Evolutionary conservation across 2,329 filamentous ascomycete genomes (phyloP).

Genomic region (Pochonia chlamydosporia): DNA sequence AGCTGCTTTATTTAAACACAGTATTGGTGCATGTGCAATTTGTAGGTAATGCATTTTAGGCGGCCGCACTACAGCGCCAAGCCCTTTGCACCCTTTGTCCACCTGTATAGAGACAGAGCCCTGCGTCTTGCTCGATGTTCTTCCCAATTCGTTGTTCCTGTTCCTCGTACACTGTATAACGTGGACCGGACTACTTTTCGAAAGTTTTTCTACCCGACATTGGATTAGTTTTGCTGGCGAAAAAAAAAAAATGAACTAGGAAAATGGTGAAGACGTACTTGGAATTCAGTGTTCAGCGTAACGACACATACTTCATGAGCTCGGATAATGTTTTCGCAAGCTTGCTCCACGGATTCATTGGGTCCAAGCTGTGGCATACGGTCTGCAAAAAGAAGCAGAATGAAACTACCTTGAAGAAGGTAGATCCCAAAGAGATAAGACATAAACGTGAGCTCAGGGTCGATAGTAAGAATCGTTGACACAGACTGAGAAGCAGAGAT

Average conservation of each 20-base stretch:
- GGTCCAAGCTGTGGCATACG: conserved; percentile 40
- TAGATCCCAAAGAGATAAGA: conserved; percentile 48
- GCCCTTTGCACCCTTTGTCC: conserved; percentile 35
- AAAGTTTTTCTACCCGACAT: conserved; percentile 40
- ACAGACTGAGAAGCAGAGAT: conserved; percentile 40
- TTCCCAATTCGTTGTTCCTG: conserved; percentile 32
- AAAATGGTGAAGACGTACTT: conserved; percentile 24
- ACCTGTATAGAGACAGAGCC: conserved; percentile 48
- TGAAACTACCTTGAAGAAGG: conserved; percentile 44
- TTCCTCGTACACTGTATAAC: conserved; percentile 39
- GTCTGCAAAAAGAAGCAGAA: conserved; percentile 42
- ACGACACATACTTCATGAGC: conserved; percentile 46
- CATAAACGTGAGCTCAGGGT: conserved; percentile 46
- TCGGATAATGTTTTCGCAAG: conserved; percentile 43
- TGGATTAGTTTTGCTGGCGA: neutral
- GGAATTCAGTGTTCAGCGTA: conserved; percentile 43
- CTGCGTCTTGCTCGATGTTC: conserved; percentile 39
- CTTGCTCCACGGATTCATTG: conserved; percentile 38
- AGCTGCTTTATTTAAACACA: too few species aligned
- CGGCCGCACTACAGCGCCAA: conserved; percentile 27
- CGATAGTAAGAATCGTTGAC: conserved; percentile 38
- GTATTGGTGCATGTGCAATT: too few species aligned
- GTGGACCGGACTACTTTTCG: conserved; percentile 45
- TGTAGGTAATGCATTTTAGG: too few species aligned
- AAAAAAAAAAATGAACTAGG: neutral